These are phyloP conservation scores for Smallanthus sonchifolius DNA, from an alignment of 129 eudicot species.

Conservation along the genomic window DNA sequence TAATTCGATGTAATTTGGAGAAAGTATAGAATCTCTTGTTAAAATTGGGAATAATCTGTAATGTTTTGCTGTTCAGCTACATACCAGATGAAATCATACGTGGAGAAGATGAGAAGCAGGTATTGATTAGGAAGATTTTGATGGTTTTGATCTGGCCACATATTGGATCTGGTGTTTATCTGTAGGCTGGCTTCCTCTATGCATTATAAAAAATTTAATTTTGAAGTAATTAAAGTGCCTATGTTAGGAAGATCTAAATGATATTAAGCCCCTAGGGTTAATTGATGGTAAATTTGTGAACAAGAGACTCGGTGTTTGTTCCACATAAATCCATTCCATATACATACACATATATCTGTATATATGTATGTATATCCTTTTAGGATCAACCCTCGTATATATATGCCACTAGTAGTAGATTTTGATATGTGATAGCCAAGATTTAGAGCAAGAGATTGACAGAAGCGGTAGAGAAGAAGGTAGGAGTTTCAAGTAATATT, in stretches of 20 bases:
- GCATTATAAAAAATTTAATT: not conserved
- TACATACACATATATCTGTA: not conserved
- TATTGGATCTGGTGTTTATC: not conserved
- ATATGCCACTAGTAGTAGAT: not conserved
- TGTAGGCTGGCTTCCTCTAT: not conserved
- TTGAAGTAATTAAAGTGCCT: not conserved
- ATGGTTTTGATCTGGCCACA: not conserved
- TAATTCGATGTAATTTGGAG: not conserved
- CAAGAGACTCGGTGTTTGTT: not conserved
- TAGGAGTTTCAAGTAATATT: too few species aligned
- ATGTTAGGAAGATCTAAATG: not conserved
- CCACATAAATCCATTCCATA: not conserved
- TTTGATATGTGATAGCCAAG: not conserved
- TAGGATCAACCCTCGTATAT: not conserved
- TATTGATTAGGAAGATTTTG: conserved; percentile 2
- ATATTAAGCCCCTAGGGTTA: not conserved
- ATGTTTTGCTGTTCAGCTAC: not conserved
- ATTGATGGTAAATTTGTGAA: not conserved
- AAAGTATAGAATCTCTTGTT: not conserved
- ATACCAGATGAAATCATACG: not conserved
- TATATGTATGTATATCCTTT: not conserved
- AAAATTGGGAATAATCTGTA: not conserved
- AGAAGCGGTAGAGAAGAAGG: too few species aligned
- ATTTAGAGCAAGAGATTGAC: too few species aligned
- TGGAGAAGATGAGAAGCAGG: not conserved